phyloP scores from a whole-genome alignment of 2,329 filamentous ascomycete genomes.

The Colletotrichum sp. region DNA sequence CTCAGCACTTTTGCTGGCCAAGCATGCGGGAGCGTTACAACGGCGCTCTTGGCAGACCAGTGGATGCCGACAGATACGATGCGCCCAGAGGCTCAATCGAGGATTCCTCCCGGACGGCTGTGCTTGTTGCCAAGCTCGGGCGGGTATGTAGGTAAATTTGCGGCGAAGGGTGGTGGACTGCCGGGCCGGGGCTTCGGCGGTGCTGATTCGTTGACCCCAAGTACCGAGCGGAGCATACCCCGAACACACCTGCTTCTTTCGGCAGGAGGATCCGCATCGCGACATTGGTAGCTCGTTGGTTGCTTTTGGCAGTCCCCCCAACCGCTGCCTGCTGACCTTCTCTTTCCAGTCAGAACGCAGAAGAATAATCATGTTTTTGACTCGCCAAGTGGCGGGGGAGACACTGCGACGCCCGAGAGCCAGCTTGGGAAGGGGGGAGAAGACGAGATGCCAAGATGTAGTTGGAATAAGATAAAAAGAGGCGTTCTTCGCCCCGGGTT shows the following conservation, averaged over 20 bases:
- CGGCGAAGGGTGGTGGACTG: conserved; percentile 14
- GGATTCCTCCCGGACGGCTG: background rate
- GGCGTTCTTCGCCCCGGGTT: background rate
- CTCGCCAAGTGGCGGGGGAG: background rate
- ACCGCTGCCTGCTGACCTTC: background rate
- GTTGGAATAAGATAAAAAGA: conserved; percentile 6
- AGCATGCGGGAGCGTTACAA: conserved; percentile 11
- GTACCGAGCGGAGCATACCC: conserved; percentile 4
- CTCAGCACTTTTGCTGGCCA: background rate
- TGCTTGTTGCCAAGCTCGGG: conserved; percentile 13
- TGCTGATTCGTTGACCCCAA: background rate
- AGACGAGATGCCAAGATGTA: background rate
- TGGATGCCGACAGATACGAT: conserved; percentile 2
- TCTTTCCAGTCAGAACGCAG: conserved; percentile 1
- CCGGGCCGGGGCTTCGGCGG: background rate
- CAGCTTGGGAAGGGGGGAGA: background rate
- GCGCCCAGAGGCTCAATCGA: background rate
- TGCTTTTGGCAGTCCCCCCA: background rate
- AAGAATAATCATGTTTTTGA: background rate
- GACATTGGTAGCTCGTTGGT: conserved; percentile 1
- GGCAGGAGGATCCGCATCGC: conserved; percentile 11
- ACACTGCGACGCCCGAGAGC: background rate
- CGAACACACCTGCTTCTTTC: conserved; percentile 19
- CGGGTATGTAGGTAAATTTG: conserved; percentile 16
- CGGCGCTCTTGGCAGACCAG: conserved; percentile 4